A percentile compares a stretch with the other conserved stretches of the same genome.
Evolutionary conservation across 225 moss, liverwort and hornwort species (phyloP).

Genomic region (Bryum argenteum): DNA sequence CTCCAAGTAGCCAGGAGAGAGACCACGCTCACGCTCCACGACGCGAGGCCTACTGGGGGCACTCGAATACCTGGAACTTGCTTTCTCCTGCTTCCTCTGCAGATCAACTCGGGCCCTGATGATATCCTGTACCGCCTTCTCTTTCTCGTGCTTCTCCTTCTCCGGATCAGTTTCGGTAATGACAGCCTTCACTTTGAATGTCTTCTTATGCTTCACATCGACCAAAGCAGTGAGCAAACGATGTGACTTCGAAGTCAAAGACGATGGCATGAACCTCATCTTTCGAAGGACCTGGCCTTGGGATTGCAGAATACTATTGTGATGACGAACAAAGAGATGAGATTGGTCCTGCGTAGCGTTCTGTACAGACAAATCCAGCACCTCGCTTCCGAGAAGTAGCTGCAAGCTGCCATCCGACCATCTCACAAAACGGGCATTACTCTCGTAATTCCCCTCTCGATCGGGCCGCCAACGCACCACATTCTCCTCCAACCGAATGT

Average conservation of each 20-base stretch:
- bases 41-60: constrained; percentile 47
- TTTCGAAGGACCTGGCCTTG: constrained; percentile 91
- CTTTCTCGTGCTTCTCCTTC: constrained; percentile 93
- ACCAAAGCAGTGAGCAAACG: constrained; percentile 93
- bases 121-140: constrained; percentile 81
- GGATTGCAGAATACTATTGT: constrained; percentile 89
- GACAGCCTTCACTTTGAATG: constrained; percentile 93
- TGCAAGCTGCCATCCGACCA: constrained; percentile 99
- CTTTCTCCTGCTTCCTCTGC: constrained; percentile 80
- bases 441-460: constrained; percentile 72
- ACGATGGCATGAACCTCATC: constrained; percentile 99
- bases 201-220: constrained; percentile 96
- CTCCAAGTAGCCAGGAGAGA: constrained; percentile 91
- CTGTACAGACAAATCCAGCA: constrained; percentile 91
- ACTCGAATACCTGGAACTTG: constrained; percentile 54
- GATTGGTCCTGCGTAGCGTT: constrained; percentile 94
- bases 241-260: constrained; percentile 96
- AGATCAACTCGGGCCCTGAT: constrained; percentile 84
- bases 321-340: constrained; percentile 94
- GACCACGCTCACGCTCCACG: constrained; percentile 73
- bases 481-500: constrained; percentile 91
- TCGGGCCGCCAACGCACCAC: constrained; percentile 88
- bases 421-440: constrained; percentile 98
- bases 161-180: constrained; percentile 89
- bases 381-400: constrained; percentile 91